Base-by-base conservation (phyloP, 176 grass and related monocot species). In the Saccharum spontaneum region DNA sequence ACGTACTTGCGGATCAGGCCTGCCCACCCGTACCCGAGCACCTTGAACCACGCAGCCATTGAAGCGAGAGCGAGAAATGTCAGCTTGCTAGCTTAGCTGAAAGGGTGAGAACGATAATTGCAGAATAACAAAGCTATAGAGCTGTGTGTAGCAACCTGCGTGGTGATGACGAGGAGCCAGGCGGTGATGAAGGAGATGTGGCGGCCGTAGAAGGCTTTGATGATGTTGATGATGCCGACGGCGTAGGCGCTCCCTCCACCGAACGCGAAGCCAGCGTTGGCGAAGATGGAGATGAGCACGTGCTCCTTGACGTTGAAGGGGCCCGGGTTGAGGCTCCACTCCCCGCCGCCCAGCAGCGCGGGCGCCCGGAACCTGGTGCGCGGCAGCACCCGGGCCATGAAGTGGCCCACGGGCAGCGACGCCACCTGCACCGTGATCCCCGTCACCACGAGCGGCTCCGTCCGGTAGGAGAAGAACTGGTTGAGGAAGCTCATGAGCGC, bases 241-340 rank as follows among this genome's bases (percentile, higher is more conserved):
- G 90, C 92, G 77, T 98, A 98, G 45, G 95, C 95, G 15, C n/a
- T 73, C 4, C 95, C 95, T 10, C 55, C 82, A 34, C 95, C 95
- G 80, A 91, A 98, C 26, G 95, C 91, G 77, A 64, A 92, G 6
- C 95, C 95, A 76, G 92, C 92, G 72, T 98, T 98, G 83, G 95
- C 95, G 82, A 98, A 98, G 83, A 98, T 98, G 82, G 92, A 94
- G 82, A 98, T 95, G 85, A 98, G 92, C 44, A 98, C 95, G 89
- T 95, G 95, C 91, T 98, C 95, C 95, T 98, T 98, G 70, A 95
- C 90, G 87, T 98, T 95, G 90, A 98, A 98, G 5, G 95, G 95
- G 0, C 95, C 95, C 44, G 95, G 95, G 75, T 98, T 95, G 39
- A 98, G 87, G 86, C 85, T 85, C 85, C 92, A 95, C 72, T 91